A percentile compares a stretch with the other conserved stretches of the same genome.
These are phyloP conservation scores for Solanum gracilifrons DNA, from an alignment of 257 asterid genomes.

Conservation along the genomic window DNA sequence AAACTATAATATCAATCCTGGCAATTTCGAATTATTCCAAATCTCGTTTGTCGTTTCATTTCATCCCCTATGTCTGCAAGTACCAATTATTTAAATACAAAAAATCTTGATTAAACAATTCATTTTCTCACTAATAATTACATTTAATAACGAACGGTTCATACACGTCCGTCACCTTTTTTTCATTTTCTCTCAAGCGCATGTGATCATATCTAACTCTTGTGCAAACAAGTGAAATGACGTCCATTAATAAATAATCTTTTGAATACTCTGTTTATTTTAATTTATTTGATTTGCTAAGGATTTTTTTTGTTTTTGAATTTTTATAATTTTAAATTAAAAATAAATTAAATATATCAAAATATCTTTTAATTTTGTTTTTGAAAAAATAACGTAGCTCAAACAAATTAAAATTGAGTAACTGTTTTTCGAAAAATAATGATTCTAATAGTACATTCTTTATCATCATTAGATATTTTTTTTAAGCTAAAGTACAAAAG, in stretches of 20 bases:
- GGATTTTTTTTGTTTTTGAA: too few relatives aligned
- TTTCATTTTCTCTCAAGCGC: background rate
- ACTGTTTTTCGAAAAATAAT: background rate
- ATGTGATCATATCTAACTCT: conserved; percentile 11
- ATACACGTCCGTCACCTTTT: background rate
- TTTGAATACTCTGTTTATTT: background rate
- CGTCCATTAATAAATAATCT: background rate
- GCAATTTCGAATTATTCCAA: background rate
- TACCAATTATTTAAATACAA: background rate
- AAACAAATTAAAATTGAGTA: background rate
- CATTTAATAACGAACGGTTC: background rate
- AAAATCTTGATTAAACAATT: background rate
- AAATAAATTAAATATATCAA: too few relatives aligned
- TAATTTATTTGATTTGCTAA: too few relatives aligned
- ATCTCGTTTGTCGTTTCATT: background rate
- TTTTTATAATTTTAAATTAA: too few relatives aligned
- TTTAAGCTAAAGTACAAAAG: background rate
- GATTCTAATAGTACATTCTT: background rate
- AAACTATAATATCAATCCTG: background rate
- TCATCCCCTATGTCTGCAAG: background rate
- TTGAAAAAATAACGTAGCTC: background rate
- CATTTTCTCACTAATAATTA: background rate
- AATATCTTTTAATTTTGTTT: too few relatives aligned
- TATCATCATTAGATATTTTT: background rate
- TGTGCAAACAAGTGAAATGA: background rate